phyloP scores from a whole-genome alignment of 192 early-diverging fungal species.

The Backusella luteola region DNA sequence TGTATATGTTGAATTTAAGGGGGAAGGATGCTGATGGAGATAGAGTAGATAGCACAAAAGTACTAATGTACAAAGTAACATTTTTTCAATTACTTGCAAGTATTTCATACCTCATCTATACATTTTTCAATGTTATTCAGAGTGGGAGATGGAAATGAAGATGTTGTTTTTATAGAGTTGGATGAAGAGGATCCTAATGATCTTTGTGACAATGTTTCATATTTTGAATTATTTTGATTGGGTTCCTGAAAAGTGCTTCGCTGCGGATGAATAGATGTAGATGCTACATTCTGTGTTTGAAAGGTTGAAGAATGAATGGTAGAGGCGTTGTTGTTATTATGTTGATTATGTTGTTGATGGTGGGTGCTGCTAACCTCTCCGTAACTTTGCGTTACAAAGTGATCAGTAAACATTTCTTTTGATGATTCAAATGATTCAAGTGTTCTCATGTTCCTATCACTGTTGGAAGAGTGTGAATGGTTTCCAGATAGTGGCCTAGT shows the following conservation, averaged over 20 bases:
- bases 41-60: background rate
- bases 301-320: background rate
- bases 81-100: background rate
- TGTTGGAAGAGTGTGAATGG: background rate
- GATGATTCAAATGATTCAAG: background rate
- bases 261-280: background rate
- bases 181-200: background rate
- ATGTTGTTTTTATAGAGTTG: background rate
- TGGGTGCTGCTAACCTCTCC: background rate
- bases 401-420: background rate
- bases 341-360: background rate
- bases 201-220: background rate
- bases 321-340: background rate
- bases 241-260: background rate
- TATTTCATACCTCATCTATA: constrained; percentile 6
- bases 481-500: background rate
- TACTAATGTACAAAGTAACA: background rate
- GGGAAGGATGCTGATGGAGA: background rate
- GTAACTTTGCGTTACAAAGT: background rate
- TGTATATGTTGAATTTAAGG: background rate
- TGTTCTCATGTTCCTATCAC: background rate
- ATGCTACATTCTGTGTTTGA: background rate
- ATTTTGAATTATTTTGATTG: background rate
- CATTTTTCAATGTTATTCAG: constrained; percentile 3
- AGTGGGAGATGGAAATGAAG: constrained; percentile 4